These are phyloP conservation scores for Aspergillus conjunctus DNA, from an alignment of 495 filamentous ascomycete genomes.

Conservation along the genomic window DNA sequence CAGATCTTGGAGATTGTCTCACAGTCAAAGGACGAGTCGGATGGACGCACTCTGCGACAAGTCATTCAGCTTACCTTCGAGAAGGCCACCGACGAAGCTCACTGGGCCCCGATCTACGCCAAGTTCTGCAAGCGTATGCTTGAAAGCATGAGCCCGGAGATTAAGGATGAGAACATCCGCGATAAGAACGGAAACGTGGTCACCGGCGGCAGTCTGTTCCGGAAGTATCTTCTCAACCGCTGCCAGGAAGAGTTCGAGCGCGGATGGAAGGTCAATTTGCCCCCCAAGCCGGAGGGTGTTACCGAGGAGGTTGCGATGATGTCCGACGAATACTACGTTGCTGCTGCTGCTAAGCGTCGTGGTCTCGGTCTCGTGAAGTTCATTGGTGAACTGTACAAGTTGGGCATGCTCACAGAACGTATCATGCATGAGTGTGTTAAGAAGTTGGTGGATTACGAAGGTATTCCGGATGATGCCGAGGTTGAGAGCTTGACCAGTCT, in stretches of 20 bases:
- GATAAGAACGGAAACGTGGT: conserved; percentile 87
- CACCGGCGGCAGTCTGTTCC: conserved; percentile 89
- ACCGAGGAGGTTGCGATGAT: conserved; percentile 76
- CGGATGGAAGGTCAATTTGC: conserved; percentile 92
- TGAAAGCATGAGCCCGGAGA: conserved; percentile 90
- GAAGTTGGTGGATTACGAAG: conserved; percentile 94
- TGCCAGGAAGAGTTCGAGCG: conserved; percentile 99
- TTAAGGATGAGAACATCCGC: conserved; percentile 88
- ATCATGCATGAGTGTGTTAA: conserved; percentile 99
- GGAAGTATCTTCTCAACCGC: conserved; percentile 97
- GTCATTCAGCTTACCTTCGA: conserved; percentile 99
- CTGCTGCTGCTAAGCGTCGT: conserved; percentile 93
- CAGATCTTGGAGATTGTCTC: conserved; percentile 91
- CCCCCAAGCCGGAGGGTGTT: conserved; percentile 76
- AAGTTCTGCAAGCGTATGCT: conserved; percentile 99
- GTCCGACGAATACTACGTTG: conserved; percentile 95
- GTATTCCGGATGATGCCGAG: conserved; percentile 90
- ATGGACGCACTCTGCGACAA: conserved; percentile 92
- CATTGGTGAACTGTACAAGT: conserved; percentile 98
- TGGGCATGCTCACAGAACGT: conserved; percentile 95
- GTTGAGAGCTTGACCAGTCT: conserved; percentile 93
- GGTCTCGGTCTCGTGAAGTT: conserved; percentile 98
- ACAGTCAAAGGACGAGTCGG: conserved; percentile 92
- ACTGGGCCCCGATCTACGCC: conserved; percentile 99
- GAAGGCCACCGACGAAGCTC: conserved; percentile 97